Evolutionary conservation across 768 basidiomycete genomes (phyloP), one percentile per base, ranked within the genome.

Genomic region (Lentinula lateritia): DNA sequence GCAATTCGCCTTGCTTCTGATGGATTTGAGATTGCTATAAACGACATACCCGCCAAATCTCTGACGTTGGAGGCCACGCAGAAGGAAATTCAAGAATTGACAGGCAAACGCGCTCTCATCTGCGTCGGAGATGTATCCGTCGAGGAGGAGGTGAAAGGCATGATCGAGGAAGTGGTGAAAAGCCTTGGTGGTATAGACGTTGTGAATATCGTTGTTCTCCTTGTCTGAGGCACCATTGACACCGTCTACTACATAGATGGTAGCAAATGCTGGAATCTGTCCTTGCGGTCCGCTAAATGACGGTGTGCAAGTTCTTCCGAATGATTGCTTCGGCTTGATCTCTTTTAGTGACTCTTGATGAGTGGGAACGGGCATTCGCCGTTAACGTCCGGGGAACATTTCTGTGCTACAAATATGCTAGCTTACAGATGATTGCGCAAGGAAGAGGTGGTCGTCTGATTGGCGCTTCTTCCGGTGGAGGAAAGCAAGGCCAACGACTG

Each of bases 21-120:
- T 58, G 76, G 76, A 32, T 73, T 75, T 63, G 74, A 78, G 54
- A 65, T 78, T 42, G 72, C 70, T 32, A 62, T 76, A 53, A 76
- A 73, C 6, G 78, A 76, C 52, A 64, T 73, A 18, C 20, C 59
- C 13, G 35, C 46, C 5, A 50, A 60, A 48, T 16, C 38, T 5
- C 15, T 7, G 32, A 18, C 12, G 32, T 23, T 60, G n/a, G n/a
- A 60, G 28, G 48, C 28, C 15, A 35, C 32, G 34, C 23, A 52
- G 32, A 34, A 28, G 9, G 39, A 34, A 8, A 60, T 58, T 9
- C 13, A 43, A 18, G 34, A 58, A 48, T 39, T 13, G 45, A 50
- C 58, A 35, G 48, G 58, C 10, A 50, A 42, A 28, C 36, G 32
- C 1, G 48, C 48, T 8, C n/a, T 46, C n/a, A 41, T 60, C 13